Base-by-base conservation (phyloP, 345 rosid genomes). In the Sonneratia alba region DNA sequence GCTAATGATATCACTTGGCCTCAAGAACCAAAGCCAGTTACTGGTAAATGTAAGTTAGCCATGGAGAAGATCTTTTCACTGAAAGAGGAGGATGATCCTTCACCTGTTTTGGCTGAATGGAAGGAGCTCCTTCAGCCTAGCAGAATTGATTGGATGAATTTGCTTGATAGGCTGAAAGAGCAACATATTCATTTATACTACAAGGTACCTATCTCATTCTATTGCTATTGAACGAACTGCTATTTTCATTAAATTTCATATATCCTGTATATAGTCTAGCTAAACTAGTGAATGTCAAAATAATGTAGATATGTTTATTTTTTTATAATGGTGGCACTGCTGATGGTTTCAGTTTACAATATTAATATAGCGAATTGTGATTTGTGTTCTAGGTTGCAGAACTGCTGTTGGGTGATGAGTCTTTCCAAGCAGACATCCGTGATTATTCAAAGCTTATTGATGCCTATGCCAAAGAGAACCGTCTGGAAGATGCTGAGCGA, bases 101-200 rank as follows among this genome's bases (percentile, higher is more conserved):
- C 88, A 34, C 83, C 74, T 2, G 73, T 89, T 49, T 71, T 92
- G 75, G 82, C 84, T 66, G 89, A 92, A 71, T 95, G 96, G 98
- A 80, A 42, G 70, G 89, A 95, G 81, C 91, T 92, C 65, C 73
- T 87, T 59, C 82, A 87, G 73, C 99, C 98, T 71, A 82, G 72
- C 77, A 89, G 91, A 79, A 81, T 90, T 75, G 98, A 95, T 74
- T 90, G 98, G 99, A 80, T 83, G 67, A 72, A 77, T 84, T 85
- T 95, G 76, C 88, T 90, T 47, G 83, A 90, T 61, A 87, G 75
- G 70, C 72, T 95, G 83, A 80, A 85, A 69, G 90, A 86, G 73
- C 63, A 77, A 73, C 87, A 85, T 81, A 57, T 75, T 7, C 43
- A 18, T 9, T 69, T 78, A 38, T 85, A 86, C 83, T 79, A 78